Evolutionary conservation across 1,284 basidiomycete genomes (phyloP), one percentile per base, ranked within the genome.

Genomic region (Ceratobasidium sp.): DNA sequence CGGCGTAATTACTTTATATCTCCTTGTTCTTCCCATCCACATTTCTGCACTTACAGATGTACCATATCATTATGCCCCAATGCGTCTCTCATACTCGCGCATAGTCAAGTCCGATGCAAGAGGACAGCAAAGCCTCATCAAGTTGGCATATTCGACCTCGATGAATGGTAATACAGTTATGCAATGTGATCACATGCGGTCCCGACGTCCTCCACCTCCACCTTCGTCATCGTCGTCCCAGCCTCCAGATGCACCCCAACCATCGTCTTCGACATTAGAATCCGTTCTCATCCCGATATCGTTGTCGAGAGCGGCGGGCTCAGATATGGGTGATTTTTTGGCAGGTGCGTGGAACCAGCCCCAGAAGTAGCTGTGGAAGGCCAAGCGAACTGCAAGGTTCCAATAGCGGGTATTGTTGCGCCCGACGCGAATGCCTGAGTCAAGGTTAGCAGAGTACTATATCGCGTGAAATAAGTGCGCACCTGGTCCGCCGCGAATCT

Each of bases 401-500:
- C 71, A 13, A 68, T 50, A 22, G 62, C 49, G 22, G 71, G 69
- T 49, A 72, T 72, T 10, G 56, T 55, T 32, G 69, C 56, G 13
- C 71, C 71, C 38, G 65, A 50, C 5, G 69, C 43, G 27, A 72
- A 52, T 50, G 69, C 71, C 71, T 72, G 34, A 34, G 20, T 20
- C 17, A 68, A 7, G 5, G 29, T 38, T 22, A 31, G n/a, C 17
- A 38, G 20, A 17, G 12, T 12, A 38, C 20, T 22, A 17, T 25
- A 20, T 22, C 29, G 20, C 17, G 20, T 8, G 7, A 20, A 55
- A 55, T 8, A 55, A 8, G 34, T 15, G 55, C 55, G 10, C 73
- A 89, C 90, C 83, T 89, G 88, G 77, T 93, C 91, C n/a, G 91
- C 91, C 27, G 83, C 87, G 42, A 81, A 79, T 69, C 91, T 85